Evolutionary conservation across 768 basidiomycete species (phyloP).

Genomic region (Russula virescens): DNA sequence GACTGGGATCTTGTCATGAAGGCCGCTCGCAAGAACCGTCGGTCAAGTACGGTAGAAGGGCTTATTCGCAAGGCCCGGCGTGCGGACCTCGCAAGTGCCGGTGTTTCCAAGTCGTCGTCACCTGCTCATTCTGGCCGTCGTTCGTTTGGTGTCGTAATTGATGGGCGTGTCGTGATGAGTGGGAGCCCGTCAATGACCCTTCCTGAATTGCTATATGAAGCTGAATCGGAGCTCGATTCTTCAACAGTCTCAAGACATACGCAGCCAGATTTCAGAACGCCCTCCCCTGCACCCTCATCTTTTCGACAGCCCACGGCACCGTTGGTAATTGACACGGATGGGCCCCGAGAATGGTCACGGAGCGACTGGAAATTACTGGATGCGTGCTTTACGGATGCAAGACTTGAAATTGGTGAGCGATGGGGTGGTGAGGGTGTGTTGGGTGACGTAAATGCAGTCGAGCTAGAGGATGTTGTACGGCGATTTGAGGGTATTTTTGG

Average conservation of each 20-base stretch:
- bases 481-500: slow-evolving; percentile 51
- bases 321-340: slow-evolving; percentile 15
- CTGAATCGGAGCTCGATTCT: slow-evolving; percentile 40
- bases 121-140: slow-evolving; percentile 10
- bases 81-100: slow-evolving; percentile 19
- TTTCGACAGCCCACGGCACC: background rate
- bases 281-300: slow-evolving; percentile 12
- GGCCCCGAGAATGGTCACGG: slow-evolving; percentile 52
- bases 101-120: slow-evolving; percentile 17
- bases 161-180: slow-evolving; percentile 48
- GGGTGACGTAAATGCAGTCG: slow-evolving; percentile 49
- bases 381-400: slow-evolving; percentile 69
- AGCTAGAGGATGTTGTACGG: slow-evolving; percentile 51
- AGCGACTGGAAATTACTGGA: slow-evolving; percentile 79
- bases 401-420: slow-evolving; percentile 43
- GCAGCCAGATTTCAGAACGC: slow-evolving; percentile 17
- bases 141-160: slow-evolving; percentile 37
- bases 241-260: background rate
- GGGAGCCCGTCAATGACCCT: slow-evolving; percentile 50
- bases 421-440: slow-evolving; percentile 33
- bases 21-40: slow-evolving; percentile 31
- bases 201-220: slow-evolving; percentile 52
- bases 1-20: slow-evolving; percentile 81
- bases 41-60: slow-evolving; percentile 33
- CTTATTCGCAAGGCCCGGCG: slow-evolving; percentile 28